Conservation (phyloP, 2,329 filamentous ascomycete species). For the Fusarium chlamydosporum region DNA sequence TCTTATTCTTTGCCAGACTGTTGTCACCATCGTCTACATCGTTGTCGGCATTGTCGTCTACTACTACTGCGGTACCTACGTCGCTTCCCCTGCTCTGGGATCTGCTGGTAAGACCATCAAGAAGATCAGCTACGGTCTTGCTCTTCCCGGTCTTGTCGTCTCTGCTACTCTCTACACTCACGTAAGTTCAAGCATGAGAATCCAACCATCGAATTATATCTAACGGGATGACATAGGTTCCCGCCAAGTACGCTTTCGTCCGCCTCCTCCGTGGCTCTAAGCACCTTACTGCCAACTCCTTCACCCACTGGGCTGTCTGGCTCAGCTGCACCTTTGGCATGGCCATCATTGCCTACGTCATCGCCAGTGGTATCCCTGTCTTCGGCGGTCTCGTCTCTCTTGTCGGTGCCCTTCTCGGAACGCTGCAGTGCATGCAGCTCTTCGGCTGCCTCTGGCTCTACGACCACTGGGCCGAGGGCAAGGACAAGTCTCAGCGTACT, state of each 20-base stretch:
- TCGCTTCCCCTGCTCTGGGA: conserved; percentile 64
- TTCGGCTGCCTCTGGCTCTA: conserved; percentile 53
- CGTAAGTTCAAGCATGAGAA: conserved; percentile 15
- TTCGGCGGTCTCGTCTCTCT: conserved; percentile 52
- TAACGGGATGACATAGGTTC: conserved; percentile 7
- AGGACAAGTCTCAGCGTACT: conserved; percentile 31
- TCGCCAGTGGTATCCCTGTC: conserved; percentile 46
- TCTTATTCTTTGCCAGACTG: conserved; percentile 50
- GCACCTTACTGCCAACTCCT: conserved; percentile 51
- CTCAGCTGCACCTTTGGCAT: conserved; percentile 50
- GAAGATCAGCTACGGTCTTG: conserved; percentile 60
- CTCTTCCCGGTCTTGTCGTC: conserved; percentile 52
- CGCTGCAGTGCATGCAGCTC: conserved; percentile 52
- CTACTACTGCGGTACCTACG: conserved; percentile 62
- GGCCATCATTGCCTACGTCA: conserved; percentile 50
- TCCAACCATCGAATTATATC: accelerated
- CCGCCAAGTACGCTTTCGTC: conserved; percentile 40
- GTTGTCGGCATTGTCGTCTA: conserved; percentile 59
- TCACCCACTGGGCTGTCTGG: conserved; percentile 53
- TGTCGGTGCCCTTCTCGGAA: conserved; percentile 52
- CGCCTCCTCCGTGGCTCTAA: conserved; percentile 51
- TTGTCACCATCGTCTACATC: conserved; percentile 53
- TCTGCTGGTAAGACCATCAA: conserved; percentile 60
- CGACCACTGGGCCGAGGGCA: conserved; percentile 49
- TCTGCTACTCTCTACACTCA: conserved; percentile 50